Evolutionary conservation across 345 rosid species (phyloP).

Genomic region (Cochlearia excelsa): DNA sequence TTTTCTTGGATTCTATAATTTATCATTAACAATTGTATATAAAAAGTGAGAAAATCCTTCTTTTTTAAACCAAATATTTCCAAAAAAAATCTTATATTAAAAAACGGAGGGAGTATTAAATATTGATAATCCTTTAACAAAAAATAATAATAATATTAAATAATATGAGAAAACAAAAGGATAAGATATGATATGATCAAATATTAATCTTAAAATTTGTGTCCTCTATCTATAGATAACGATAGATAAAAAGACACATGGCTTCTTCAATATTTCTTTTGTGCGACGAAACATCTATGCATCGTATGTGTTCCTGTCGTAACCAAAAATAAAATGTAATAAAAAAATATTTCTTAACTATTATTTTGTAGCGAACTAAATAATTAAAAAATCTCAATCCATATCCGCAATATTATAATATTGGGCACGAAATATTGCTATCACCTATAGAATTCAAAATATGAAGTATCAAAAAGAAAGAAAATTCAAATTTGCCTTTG

Average conservation of each 20-base stretch:
- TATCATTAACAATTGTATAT: too few species aligned
- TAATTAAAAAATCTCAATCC: constrained; percentile 13
- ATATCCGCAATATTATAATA: neutral
- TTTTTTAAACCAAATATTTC: neutral
- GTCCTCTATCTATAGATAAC: constrained; percentile 19
- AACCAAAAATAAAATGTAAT: neutral
- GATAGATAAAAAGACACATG: constrained; percentile 36
- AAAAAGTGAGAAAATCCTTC: too few species aligned
- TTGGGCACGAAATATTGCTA: constrained; percentile 6
- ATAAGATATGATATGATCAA: constrained; percentile 20
- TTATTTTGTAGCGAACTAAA: constrained; percentile 14
- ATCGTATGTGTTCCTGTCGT: constrained; percentile 33
- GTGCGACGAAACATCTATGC: constrained; percentile 29
- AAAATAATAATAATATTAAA: too few species aligned
- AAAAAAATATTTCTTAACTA: neutral
- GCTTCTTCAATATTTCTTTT: constrained; percentile 27
- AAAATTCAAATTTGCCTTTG: constrained; percentile 17
- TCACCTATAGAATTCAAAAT: neutral
- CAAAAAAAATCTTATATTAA: neutral
- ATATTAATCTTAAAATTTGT: constrained; percentile 21
- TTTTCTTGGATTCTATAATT: too few species aligned
- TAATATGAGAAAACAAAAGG: constrained; percentile 17
- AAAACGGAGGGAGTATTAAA: too few species aligned
- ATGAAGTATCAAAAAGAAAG: neutral
- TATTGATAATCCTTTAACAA: too few species aligned